These are phyloP conservation scores for Hawksworthiomyces lignivorus DNA, from an alignment of 2,329 filamentous ascomycete genomes.

Conservation along the genomic window DNA sequence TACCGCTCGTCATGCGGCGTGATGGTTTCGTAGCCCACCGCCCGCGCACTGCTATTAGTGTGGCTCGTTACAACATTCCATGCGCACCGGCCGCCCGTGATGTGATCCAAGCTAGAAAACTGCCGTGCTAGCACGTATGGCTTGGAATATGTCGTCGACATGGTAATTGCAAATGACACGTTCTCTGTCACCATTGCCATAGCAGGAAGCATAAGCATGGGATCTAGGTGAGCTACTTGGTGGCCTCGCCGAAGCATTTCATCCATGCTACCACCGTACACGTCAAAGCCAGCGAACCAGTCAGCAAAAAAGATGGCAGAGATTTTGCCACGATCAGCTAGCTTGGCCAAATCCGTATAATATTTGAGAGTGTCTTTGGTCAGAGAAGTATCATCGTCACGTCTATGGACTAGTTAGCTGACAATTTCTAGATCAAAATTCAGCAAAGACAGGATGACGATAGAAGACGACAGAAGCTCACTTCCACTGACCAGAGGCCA, in stretches of 20 bases:
- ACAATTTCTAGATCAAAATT: too few relatives aligned
- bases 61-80: slow-evolving; percentile 16
- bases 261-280: slow-evolving; percentile 1
- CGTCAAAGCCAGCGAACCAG: background rate
- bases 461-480: too few relatives aligned
- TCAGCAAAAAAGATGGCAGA: slow-evolving; percentile 1
- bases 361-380: slow-evolving; percentile 7
- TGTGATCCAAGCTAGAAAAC: slow-evolving; percentile 7
- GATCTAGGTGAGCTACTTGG: slow-evolving; percentile 1
- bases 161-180: slow-evolving; percentile 7
- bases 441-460: too few relatives aligned
- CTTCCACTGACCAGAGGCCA: background rate
- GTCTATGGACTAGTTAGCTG: too few relatives aligned
- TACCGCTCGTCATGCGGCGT: slow-evolving; percentile 16
- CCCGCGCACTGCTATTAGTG: slow-evolving; percentile 10
- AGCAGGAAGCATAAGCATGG: slow-evolving; percentile 1
- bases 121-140: slow-evolving; percentile 6
- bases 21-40: slow-evolving; percentile 9
- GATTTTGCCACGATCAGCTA: slow-evolving; percentile 3
- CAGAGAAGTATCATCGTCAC: too few relatives aligned
- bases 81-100: slow-evolving; percentile 5
- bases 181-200: slow-evolving; percentile 11
- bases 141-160: background rate
- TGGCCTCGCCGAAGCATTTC: background rate
- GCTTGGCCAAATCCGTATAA: background rate